Base-by-base conservation (phyloP, 441 rosid species). In the Jatropha multifida region DNA sequence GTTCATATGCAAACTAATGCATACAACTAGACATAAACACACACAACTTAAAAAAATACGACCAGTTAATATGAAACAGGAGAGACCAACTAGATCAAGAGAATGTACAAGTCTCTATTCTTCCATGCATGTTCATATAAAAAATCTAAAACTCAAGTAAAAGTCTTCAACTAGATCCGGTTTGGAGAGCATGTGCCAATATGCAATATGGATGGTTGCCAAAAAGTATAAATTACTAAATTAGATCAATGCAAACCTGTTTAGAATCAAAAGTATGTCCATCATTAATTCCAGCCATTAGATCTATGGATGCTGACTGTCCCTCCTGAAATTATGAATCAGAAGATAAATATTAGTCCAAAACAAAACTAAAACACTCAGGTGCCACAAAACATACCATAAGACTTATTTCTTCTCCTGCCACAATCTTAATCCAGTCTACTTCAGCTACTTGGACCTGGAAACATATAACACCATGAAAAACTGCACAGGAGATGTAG, bases 371-470 rank as follows among this genome's bases (percentile, higher is more conserved):
- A 49, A 77, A 66, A 55, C 27, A 68, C 40, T 66, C 40, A 40
- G 65, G 74, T 46, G 46, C 41, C 52, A 56, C 65, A 77, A 80
- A 80, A 81, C 86, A 67, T 80, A 96, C 99, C 97, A 90, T 87
- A 78, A 96, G 87, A 84, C 91, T 90, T 81, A 96, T 92, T 82
- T 86, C 89, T 76, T 92, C 92, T 81, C 85, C 86, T 54, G 97
- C 86, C 32, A 83, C 81, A 78, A 92, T 90, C 85, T 90, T 94
- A 81, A 96, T 89, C 99, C 99, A 96, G 83, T 92, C 98, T 55
- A 96, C 77, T 81, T 93, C 98, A 65, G 94, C 95, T 76, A 96
- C 98, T 84, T 86, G 93, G 79, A 90, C 93, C 99, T 96, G 93
- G 40, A 83, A 75, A 74, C 78, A 77, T 69, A 76, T 38, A 46